These are phyloP conservation scores for Nothopassalora personata DNA, from an alignment of 2,329 filamentous ascomycete genomes.

Conservation along the genomic window DNA sequence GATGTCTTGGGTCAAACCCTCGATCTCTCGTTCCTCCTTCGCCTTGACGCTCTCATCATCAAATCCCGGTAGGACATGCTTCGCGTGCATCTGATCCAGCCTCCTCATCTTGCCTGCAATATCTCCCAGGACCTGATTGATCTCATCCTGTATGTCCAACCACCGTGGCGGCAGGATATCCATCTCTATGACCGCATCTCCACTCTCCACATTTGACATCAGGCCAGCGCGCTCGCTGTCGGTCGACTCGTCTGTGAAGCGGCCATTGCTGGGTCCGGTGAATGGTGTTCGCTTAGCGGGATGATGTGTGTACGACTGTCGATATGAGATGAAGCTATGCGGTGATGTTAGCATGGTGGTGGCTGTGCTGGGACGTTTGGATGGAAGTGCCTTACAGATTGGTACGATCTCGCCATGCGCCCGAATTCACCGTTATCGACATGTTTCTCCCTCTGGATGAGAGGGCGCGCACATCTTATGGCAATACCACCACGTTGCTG, in stretches of 20 bases:
- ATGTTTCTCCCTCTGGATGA: constrained; percentile 9
- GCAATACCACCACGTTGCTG: neutral
- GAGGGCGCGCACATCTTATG: constrained; percentile 12
- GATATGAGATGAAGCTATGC: constrained; percentile 90
- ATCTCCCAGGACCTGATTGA: constrained; percentile 72
- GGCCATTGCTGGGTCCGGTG: constrained; percentile 44
- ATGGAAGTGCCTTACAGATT: constrained; percentile 66
- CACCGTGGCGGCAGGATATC: constrained; percentile 90
- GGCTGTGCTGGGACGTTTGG: neutral
- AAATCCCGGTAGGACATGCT: constrained; percentile 93
- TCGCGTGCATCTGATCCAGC: constrained; percentile 90
- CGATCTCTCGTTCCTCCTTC: constrained; percentile 83
- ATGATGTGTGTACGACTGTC: constrained; percentile 95
- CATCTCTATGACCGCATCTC: constrained; percentile 97
- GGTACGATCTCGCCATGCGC: constrained; percentile 90
- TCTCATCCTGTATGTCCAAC: constrained; percentile 92
- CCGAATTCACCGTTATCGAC: constrained; percentile 15
- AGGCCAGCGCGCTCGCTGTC: constrained; percentile 67
- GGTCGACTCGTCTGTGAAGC: constrained; percentile 40
- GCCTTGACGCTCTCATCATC: constrained; percentile 88
- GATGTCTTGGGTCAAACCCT: constrained; percentile 82
- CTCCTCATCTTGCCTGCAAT: constrained; percentile 78
- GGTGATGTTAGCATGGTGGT: neutral
- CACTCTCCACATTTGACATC: constrained; percentile 65
- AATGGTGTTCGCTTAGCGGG: constrained; percentile 70